A percentile compares a stretch with the other conserved stretches of the same genome.
phyloP scores from a whole-genome alignment of 179 eudicot genomes.

The Actinidia chinensis region DNA sequence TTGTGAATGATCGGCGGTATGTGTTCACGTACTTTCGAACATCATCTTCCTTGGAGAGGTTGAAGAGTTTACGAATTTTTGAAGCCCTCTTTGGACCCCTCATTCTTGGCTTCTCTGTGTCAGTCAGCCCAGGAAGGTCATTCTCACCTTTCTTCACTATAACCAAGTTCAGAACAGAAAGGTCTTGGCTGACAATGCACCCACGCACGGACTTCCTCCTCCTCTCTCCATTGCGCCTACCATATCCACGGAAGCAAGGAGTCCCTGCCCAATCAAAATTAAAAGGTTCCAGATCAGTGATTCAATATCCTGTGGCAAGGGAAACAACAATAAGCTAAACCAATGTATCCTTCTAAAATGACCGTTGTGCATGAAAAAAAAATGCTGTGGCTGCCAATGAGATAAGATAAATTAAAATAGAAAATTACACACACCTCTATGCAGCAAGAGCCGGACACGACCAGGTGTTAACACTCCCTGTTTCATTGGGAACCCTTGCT shows the following conservation, averaged over 20 bases:
- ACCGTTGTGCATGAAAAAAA: neutral
- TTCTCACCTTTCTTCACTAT: slow-evolving; percentile 62
- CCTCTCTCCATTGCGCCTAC: slow-evolving; percentile 53
- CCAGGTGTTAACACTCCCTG: slow-evolving; percentile 20
- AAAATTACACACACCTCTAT: slow-evolving; percentile 11
- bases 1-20: slow-evolving; percentile 46
- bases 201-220: slow-evolving; percentile 63
- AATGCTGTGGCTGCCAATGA: neutral
- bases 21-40: slow-evolving; percentile 59
- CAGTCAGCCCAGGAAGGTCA: slow-evolving; percentile 59
- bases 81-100: slow-evolving; percentile 66
- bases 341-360: neutral
- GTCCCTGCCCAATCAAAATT: slow-evolving; percentile 31
- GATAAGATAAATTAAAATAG: neutral
- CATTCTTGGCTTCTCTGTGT: slow-evolving; percentile 58
- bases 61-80: slow-evolving; percentile 62
- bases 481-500: slow-evolving; percentile 20
- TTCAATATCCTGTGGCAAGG: neutral
- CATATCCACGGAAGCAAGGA: slow-evolving; percentile 51
- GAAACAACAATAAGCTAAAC: neutral
- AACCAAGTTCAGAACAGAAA: slow-evolving; percentile 57
- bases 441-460: slow-evolving; percentile 14
- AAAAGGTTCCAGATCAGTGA: neutral
- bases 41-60: slow-evolving; percentile 55
- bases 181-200: slow-evolving; percentile 55